Evolutionary conservation across 225 moss, liverwort and hornwort species (phyloP), one percentile per base, ranked within the genome.

Genomic region (Pseudoscleropodium purum): DNA sequence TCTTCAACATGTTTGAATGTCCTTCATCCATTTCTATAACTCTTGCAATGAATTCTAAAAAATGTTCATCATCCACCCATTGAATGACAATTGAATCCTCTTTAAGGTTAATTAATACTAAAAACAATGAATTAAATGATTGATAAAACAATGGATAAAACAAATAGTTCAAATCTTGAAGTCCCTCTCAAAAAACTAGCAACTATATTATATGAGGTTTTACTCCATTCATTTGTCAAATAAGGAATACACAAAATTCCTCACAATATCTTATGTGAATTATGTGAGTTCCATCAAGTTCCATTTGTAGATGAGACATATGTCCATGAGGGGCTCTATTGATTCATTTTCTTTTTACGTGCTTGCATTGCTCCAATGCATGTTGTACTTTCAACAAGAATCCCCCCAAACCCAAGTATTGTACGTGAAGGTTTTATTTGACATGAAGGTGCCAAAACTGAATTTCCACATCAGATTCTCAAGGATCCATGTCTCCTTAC

Each of bases 171-270:
- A 36, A 36, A 36, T 36, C 9, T 54, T 2, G 1, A 36, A 24
- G 24, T 9, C 3, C 13, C 2, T 34, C 1, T 36, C 0, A 20
- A 52, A 52, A 23, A 21, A 36, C 9, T 21, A 51, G 11, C 0
- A 49, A 0, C 19, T 31, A 31, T 0, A 47, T 2, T 30, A 18
- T 0, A 1, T 33, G 8, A 51, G 11, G 2, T 5, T 51, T 2
- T 20, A 2, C 49, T 47, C 0, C 0, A 0, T 75, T 76, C 51
- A 34, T 51, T 76, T 33, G 3, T 52, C 1, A 1, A 52, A 2
- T 8, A 23, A 31, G 2, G 19, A 19, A 31, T 21, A 24, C 0
- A 13, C 34, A 77, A 36, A 77, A 23, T 52, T 15, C 13, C 2
- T 51, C 51, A 21, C 13, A 51, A 31, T 13, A 14, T 76, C 23